phyloP scores from a whole-genome alignment of 805 yeast genomes.

The Lipomyces starkeyi region DNA sequence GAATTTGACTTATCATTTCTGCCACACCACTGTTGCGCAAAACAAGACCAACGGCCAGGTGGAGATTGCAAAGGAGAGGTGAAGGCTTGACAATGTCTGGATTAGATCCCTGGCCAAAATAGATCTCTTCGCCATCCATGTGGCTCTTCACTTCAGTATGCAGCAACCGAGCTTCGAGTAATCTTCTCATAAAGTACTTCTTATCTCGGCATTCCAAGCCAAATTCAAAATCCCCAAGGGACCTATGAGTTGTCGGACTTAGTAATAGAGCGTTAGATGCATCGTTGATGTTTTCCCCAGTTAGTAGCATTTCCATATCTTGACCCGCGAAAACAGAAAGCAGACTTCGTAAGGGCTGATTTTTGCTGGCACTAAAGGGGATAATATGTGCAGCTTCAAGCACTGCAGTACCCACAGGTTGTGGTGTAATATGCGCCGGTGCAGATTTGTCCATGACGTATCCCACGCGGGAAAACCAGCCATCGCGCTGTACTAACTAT shows the following conservation, averaged over 20 bases:
- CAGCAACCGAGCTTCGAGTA: neutral
- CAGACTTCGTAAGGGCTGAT: neutral
- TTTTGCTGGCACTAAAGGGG: neutral
- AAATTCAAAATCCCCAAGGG: neutral
- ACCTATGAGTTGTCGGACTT: neutral
- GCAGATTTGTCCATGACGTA: neutral
- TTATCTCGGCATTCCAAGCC: neutral
- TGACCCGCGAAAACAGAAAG: neutral
- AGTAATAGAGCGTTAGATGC: neutral
- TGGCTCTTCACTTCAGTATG: neutral
- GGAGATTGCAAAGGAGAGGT: neutral
- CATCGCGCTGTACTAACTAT: neutral
- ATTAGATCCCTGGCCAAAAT: neutral
- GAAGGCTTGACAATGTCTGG: neutral
- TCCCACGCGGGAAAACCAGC: constrained; percentile 7
- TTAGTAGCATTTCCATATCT: neutral
- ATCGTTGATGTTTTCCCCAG: constrained; percentile 1
- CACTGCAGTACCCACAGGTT: neutral
- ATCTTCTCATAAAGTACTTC: neutral
- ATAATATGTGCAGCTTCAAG: neutral
- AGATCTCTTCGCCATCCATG: neutral
- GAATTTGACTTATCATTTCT: neutral
- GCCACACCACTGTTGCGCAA: neutral
- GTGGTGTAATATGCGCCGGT: neutral
- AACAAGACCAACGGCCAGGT: constrained; percentile 5